phyloP scores from a whole-genome alignment of 2,329 filamentous ascomycete genomes.

The Exophiala sp. region DNA sequence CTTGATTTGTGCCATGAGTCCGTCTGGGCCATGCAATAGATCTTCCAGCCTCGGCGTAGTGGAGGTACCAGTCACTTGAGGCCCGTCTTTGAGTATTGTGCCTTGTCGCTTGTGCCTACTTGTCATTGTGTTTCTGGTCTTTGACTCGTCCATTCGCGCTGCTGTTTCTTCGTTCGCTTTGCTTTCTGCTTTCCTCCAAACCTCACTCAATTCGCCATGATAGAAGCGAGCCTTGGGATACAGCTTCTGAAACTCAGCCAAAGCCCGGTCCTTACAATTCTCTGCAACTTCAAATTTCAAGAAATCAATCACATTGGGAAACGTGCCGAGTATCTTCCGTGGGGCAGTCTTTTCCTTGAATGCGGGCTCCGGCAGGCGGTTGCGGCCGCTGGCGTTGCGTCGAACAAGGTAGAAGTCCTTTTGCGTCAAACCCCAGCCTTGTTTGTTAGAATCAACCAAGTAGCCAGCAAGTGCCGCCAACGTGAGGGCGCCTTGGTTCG shows the following conservation, averaged over 20 bases:
- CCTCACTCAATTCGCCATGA: conserved; percentile 36
- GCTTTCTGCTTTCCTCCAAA: conserved; percentile 31
- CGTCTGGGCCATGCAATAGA: not conserved
- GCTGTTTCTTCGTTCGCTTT: conserved; percentile 20
- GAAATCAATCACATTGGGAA: conserved; percentile 40
- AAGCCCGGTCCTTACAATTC: conserved; percentile 30
- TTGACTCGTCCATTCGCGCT: not conserved
- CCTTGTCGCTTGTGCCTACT: no score
- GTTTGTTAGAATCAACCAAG: conserved; percentile 44
- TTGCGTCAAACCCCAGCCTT: conserved; percentile 39
- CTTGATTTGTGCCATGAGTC: conserved; percentile 27
- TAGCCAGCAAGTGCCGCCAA: conserved; percentile 41
- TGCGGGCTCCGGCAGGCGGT: conserved; percentile 16
- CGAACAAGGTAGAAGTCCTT: conserved; percentile 33
- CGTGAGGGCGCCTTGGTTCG: conserved; percentile 33
- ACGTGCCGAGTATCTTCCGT: conserved; percentile 26
- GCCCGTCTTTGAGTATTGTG: no score
- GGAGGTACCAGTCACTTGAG: not conserved
- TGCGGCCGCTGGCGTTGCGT: conserved; percentile 1
- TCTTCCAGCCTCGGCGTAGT: conserved; percentile 9
- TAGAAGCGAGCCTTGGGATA: conserved; percentile 28
- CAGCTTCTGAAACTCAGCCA: conserved; percentile 32
- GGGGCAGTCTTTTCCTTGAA: conserved; percentile 24
- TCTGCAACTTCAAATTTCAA: conserved; percentile 40
- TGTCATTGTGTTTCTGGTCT: no score